Evolutionary conservation across 2,329 filamentous ascomycete genomes (phyloP), one percentile per base, ranked within the genome.

Genomic region (Fusarium buharicum): DNA sequence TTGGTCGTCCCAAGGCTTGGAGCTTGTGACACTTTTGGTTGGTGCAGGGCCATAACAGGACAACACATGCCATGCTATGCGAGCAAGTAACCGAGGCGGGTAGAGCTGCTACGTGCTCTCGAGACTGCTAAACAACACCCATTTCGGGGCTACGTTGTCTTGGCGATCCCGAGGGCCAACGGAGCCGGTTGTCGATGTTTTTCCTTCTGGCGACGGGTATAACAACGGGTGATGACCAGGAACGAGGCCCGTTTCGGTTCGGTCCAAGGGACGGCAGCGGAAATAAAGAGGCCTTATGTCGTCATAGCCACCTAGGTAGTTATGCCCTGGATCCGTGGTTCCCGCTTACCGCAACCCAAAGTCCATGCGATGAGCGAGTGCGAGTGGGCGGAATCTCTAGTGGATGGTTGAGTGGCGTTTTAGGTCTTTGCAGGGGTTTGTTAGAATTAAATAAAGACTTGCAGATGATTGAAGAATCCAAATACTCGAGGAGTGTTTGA

Each of bases 101-200:
- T 28, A 39, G 40, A 38, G 41, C 18, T 13, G 33, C 36, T 28
- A 6, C 6, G 38, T 46, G 24, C 50, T 8, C 30, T 46, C 28
- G 41, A 54, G 50, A 50, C 33, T 22, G 34, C 36, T 34, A 18
- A 39, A 16, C 36, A 44, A 50, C 45, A 24, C 22, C 22, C 4
- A 41, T 39, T 50, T 22, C 39, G 44, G 44, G 57, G 24, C 38
- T 47, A 17, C 43, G 33, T 59, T 66, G 16, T 47, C 37, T 52
- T 66, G 47, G 41, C 39, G 61, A 66, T 68, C 62, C 64, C 68
- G 68, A 70, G 68, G 68, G 43, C 64, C 52, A 70, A 61, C 65
- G 68, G 68, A 70, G 63, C 40, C 55, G 41, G 54, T 41, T 53
- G 31, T 59, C 22, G 40, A 52, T 47, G 24, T 45, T 17, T n/a